These are phyloP conservation scores for Colletotrichum cordylinicola DNA, from an alignment of 2,329 filamentous ascomycete species.

Conservation along the genomic window DNA sequence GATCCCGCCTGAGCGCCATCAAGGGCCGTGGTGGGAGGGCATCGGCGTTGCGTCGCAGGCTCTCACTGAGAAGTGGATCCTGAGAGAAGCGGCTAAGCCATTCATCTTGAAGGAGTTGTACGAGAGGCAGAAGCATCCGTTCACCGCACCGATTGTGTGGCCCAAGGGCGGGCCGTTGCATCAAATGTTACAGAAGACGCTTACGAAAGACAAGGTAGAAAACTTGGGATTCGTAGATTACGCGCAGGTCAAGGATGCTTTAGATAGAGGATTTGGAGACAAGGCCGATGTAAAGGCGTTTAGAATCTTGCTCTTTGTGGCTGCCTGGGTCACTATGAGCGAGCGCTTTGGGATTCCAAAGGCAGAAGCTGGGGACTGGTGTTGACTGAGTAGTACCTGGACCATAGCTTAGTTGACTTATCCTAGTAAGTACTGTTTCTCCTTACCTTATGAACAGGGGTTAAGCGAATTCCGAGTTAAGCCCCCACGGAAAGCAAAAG, in stretches of 20 bases:
- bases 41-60: not conserved
- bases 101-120: conserved; percentile 55
- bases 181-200: conserved; percentile 29
- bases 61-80: conserved; percentile 54
- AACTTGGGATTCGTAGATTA: conserved; percentile 46
- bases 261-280: conserved; percentile 43
- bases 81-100: conserved; percentile 43
- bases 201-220: conserved; percentile 40
- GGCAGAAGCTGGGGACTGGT: not conserved
- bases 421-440: too few relatives aligned
- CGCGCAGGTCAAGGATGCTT: conserved; percentile 33
- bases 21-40: conserved; percentile 6
- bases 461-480: too few relatives aligned
- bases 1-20: not conserved
- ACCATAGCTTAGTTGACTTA: not conserved
- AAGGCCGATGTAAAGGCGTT: conserved; percentile 29
- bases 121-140: conserved; percentile 53
- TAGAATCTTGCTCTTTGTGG: not conserved
- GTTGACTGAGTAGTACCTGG: not conserved
- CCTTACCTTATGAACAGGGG: too few relatives aligned
- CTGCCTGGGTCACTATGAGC: not conserved
- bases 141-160: conserved; percentile 48
- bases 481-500: too few relatives aligned
- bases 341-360: not conserved
- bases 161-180: conserved; percentile 48